Conservation (phyloP, 345 rosid species). For the Citrus glauca region DNA sequence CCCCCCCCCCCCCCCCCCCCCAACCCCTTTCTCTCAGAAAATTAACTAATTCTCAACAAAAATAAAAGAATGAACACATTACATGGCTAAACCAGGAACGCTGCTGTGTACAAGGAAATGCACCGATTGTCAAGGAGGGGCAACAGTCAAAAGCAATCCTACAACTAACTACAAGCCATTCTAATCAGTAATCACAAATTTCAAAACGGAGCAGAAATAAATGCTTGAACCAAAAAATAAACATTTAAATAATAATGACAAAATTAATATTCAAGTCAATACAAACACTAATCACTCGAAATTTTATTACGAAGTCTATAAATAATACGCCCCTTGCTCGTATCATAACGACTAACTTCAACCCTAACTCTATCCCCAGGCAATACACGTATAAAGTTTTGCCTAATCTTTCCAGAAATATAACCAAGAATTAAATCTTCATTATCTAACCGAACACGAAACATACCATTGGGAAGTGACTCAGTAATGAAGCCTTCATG, state of each 20-base stretch:
- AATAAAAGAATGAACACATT: neutral
- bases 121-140: neutral
- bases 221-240: neutral
- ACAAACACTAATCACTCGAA: conserved; percentile 13
- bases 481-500: conserved; percentile 54
- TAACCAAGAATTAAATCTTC: conserved; percentile 69
- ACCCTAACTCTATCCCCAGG: conserved; percentile 90
- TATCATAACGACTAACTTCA: conserved; percentile 84
- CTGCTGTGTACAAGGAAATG: neutral
- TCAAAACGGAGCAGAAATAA: neutral
- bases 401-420: conserved; percentile 82
- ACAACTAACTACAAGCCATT: neutral
- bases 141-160: neutral
- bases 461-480: conserved; percentile 64
- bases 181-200: neutral
- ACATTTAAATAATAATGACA: neutral
- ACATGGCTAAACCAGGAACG: neutral
- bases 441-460: conserved; percentile 44
- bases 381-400: conserved; percentile 74
- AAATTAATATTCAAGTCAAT: neutral
- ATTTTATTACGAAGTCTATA: conserved; percentile 49
- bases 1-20: accelerated
- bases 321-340: conserved; percentile 73
- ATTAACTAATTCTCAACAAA: neutral
- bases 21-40: neutral